phyloP scores from a whole-genome alignment of 768 basidiomycete species.

The Suillus weaverae region DNA sequence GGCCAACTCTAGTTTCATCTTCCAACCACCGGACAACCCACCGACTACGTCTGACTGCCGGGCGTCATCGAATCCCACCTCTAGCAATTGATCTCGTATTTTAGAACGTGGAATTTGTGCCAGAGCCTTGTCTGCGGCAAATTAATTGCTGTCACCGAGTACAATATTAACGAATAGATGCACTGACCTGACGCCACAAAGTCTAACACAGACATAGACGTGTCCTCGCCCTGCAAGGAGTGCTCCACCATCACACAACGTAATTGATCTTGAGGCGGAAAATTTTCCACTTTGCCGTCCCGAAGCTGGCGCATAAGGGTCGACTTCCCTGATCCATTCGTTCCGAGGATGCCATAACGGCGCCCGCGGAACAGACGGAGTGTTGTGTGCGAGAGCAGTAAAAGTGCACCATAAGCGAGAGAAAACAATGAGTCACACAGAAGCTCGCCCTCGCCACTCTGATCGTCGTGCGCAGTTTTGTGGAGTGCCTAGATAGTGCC shows the following conservation, averaged over 20 bases:
- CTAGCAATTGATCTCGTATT: conserved; percentile 76
- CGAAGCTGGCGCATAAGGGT: conserved; percentile 95
- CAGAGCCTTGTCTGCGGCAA: conserved; percentile 63
- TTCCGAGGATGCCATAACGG: conserved; percentile 92
- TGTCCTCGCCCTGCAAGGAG: conserved; percentile 92
- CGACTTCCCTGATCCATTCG: conserved; percentile 96
- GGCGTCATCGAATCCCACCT: conserved; percentile 89
- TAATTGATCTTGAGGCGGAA: conserved; percentile 84
- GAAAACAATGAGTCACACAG: conserved; percentile 94
- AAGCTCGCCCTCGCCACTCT: conserved; percentile 76
- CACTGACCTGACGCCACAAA: conserved; percentile 81
- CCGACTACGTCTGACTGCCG: conserved; percentile 85
- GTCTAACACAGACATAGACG: conserved; percentile 76
- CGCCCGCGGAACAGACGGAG: conserved; percentile 87
- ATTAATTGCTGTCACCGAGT: conserved; percentile 7
- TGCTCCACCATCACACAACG: conserved; percentile 97
- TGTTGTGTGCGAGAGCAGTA: conserved; percentile 91
- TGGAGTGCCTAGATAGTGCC: conserved; percentile 54
- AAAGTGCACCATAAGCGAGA: conserved; percentile 90
- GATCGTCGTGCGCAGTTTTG: conserved; percentile 39
- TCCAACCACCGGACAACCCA: conserved; percentile 95
- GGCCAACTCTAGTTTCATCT: conserved; percentile 97
- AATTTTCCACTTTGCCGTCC: conserved; percentile 95
- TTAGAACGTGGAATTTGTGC: conserved; percentile 59
- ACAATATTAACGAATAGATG: conserved; percentile 7